These are phyloP conservation scores for Aspergillus cavernicola DNA, from an alignment of 495 filamentous ascomycete species.

Conservation along the genomic window DNA sequence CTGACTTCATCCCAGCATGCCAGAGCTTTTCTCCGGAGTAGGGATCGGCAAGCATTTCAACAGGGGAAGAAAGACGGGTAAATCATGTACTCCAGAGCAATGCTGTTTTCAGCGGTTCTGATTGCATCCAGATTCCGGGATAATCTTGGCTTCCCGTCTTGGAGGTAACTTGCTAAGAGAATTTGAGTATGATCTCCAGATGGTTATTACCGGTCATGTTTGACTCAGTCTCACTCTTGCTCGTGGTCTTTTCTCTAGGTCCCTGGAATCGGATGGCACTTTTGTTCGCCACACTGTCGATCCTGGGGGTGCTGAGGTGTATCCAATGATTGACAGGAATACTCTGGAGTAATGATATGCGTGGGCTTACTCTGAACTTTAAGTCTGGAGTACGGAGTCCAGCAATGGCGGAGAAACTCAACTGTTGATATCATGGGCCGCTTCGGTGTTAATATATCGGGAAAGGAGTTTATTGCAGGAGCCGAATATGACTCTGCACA, in stretches of 20 bases:
- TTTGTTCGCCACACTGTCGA: not conserved
- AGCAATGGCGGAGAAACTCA: no score
- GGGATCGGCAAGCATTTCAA: conserved; percentile 18
- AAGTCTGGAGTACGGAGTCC: not conserved
- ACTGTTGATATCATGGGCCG: no score
- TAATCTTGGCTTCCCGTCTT: conserved; percentile 2
- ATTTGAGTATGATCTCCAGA: no score
- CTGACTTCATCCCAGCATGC: conserved; percentile 28
- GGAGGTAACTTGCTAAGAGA: not conserved
- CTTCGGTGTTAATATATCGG: no score
- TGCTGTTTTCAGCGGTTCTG: conserved; percentile 30
- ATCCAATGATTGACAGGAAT: not conserved
- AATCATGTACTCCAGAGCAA: not conserved
- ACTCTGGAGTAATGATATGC: not conserved
- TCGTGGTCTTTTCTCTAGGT: not conserved
- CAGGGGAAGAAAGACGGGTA: conserved; percentile 7
- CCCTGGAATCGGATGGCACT: not conserved
- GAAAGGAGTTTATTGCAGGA: no score
- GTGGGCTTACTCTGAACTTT: not conserved
- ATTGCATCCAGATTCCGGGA: conserved; percentile 13
- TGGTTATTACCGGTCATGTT: no score
- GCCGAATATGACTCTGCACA: no score
- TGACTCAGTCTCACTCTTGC: not conserved
- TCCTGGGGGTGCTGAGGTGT: not conserved
- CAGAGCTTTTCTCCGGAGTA: conserved; percentile 21